Evolutionary conservation across 139 green algal species (phyloP), one percentile per base, ranked within the genome.

Genomic region (Edaphochlamys debaryana): DNA sequence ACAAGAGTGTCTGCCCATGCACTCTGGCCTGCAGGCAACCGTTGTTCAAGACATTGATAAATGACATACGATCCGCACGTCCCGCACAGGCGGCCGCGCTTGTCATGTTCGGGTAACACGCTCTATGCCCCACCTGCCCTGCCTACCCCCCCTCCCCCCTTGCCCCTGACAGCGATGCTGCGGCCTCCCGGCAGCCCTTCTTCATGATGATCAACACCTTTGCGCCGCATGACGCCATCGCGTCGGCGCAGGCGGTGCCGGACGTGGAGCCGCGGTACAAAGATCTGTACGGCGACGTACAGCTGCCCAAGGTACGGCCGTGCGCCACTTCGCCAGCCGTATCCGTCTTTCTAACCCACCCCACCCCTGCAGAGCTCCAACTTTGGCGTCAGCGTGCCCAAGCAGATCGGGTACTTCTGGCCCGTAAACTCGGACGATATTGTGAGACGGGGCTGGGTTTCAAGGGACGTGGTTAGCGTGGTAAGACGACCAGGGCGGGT

Each of bases 331-430:
- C 13, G 45, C 45, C 45, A 22, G 13, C 45, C 45, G 11, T 54
- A 13, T 22, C 11, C 45, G 45, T 22, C 45, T 13, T 54, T 13
- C 45, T 54, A 22, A 9, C 45, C 45, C 45, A 22, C 45, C 9
- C 45, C 13, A 54, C 17, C 52, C 23, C 13, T 34, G 41, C 81
- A 87, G 71, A 67, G 42, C 37, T 4, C 63, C 20, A 87, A 87
- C 58, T 87, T 63, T 36, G 75, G 75, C 58, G 54, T 48, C 2
- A 22, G 37, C 36, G 34, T 82, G n/a, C 83, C 83, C 22, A 27
- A n/a, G 19, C 23, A 80, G 66, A 87, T 87, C 67, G 69, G 81
- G 11, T 76, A 76, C 42, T 76, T 19, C 7, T 75, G 42, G 41
- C 41, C 68, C 27, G 34, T 29, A 2, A 29, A 69, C 32, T 11